Conservation (phyloP, 2,329 filamentous ascomycete species). For the Falciphora oryzae region DNA sequence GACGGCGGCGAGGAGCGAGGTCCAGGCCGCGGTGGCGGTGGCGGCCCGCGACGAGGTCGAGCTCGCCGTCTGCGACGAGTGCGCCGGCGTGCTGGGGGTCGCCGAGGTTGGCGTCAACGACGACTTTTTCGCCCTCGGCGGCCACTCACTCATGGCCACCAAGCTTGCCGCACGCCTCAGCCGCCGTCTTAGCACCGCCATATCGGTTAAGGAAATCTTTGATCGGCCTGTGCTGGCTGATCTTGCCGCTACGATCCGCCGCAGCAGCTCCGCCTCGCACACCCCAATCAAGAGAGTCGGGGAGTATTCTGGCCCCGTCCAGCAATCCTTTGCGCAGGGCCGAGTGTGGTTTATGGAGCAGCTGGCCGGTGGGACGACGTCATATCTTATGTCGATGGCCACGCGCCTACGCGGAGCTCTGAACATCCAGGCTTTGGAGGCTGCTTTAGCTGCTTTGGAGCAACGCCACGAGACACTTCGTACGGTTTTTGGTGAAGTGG, state of each 20-base stretch:
- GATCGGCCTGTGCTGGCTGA: neutral
- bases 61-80: conserved; percentile 1
- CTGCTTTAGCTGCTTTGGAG: neutral
- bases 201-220: conserved; percentile 1
- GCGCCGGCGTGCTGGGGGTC: neutral
- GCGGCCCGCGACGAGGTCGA: conserved; percentile 1
- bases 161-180: conserved; percentile 3
- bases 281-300: neutral
- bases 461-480: neutral
- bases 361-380: neutral
- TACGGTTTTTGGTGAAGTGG: neutral
- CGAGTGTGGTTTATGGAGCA: conserved; percentile 6
- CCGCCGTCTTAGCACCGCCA: neutral
- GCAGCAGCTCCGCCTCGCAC: neutral
- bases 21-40: neutral
- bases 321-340: conserved; percentile 3
- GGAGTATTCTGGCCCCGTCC: neutral
- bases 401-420: conserved; percentile 3
- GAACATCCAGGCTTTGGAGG: neutral
- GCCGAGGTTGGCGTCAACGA: neutral
- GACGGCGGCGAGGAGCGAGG: neutral
- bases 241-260: neutral
- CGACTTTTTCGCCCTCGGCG: conserved; percentile 4
- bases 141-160: conserved; percentile 1
- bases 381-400: conserved; percentile 1